Base-by-base conservation (phyloP, 1,139 yeast genomes). In the Magnusiomyces tetraspermus region DNA sequence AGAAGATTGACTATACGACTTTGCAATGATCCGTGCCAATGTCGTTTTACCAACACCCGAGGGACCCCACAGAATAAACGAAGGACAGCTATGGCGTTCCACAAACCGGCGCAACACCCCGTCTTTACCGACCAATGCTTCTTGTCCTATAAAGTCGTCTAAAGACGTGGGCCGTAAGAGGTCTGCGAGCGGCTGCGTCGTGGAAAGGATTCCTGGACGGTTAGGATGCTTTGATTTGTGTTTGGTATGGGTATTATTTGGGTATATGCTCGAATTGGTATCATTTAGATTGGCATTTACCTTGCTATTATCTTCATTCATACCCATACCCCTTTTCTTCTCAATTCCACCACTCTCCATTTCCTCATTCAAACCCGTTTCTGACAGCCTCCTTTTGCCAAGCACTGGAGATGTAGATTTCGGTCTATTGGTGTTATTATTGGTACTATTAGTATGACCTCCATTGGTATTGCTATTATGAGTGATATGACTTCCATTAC, bases 41-140 rank as follows among this genome's bases (percentile, higher is more conserved):
- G 97, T 82, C 0, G 99, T 92, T 65, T 92, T 92, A 0, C 99
- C 99, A 1, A 53, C 56, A 0, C 97, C 97, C 0, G 97, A 95
- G 1, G 86, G 86, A 0, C 99, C 99, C 97, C 97, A 92, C 15
- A 92, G 71, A 5, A 92, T 80, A 72, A 92, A 78, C 0, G 97
- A 89, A 0, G 97, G 97, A 1, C 71, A 62, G 10, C 59, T 53
- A 81, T 78, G 58, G 69, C 77, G 67, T 38, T 76, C 75, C 1
- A 92, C 78, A 53, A 87, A 82, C 48, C 83, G 82, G 45, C 86
- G 73, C 17, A 94, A 68, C 0, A 88, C 69, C 0, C 97, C 97
- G 21, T 77, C 71, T 6, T 76, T 74, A 0, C 95, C 95, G 1
- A 92, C 79, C 17, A 92, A 69, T 65, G 87, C 90, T 51, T 79